Evolutionary conservation across 2,329 filamentous ascomycete genomes (phyloP), one percentile per base, ranked within the genome.

Genomic region (Sarocladium kiliense): DNA sequence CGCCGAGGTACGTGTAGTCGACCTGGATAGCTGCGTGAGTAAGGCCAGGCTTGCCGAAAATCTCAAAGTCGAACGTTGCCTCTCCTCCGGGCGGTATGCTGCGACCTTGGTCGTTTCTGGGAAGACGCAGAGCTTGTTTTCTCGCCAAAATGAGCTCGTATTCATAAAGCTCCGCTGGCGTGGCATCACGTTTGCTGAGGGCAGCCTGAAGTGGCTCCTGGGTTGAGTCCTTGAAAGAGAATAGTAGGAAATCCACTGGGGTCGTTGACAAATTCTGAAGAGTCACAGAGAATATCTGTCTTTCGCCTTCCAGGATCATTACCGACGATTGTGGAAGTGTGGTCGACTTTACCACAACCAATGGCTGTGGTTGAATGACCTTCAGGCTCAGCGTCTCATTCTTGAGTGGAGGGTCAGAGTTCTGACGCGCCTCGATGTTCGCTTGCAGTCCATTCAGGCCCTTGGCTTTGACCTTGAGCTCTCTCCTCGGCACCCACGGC

Each of bases 291-390:
- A 97, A 95, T 1, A 77, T 76, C 62, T 85, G 86, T 21, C 81
- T 82, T 70, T 99, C 93, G 42, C 94, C 94, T 72, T 97, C 93
- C 5, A 99, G 77, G 11, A 99, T 80, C 91, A 96, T 97, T 34
- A 96, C 75, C 10, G 91, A 89, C 21, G 88, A 89, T 64, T 97
- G 92, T 0, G 88, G 83, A 1, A 97, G 77, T 12, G 87, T 90
- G 3, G 87, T 88, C 7, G 86, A 86, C 64, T 89, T 87, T 19
- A 97, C 79, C 2, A 85, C 74, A 3, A 97, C 74, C 3, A 89
- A 73, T 5, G 94, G 94, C 66, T 97, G 91, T 44, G 84, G 77
- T 2, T 85, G 79, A 56, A 97, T 91, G 23, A 96, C 89, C 54
- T 82, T 90, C 41, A 95, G 77, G 23, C 78, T 76, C 49, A 92